Conservation (phyloP, 805 yeast genomes). For the Blastobotrys peoriensis region DNA sequence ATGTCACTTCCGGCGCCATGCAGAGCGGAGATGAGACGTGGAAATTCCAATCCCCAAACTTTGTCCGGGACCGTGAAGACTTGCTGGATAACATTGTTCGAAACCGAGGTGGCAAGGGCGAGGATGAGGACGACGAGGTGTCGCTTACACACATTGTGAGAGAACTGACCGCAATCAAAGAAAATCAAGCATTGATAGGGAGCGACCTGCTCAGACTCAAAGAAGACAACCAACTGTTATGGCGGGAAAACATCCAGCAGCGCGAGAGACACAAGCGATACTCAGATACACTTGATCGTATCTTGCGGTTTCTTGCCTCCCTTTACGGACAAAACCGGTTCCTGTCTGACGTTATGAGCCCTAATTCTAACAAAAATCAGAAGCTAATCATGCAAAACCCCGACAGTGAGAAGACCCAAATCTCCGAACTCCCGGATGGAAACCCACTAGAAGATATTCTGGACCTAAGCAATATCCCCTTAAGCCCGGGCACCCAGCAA, state of each 20-base stretch:
- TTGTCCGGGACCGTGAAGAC: conserved; percentile 72
- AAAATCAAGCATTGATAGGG: conserved; percentile 71
- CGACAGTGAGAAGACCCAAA: not conserved
- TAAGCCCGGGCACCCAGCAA: not conserved
- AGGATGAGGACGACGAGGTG: conserved; percentile 35
- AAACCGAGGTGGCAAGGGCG: conserved; percentile 46
- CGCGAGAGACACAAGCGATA: conserved; percentile 83
- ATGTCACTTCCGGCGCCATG: conserved; percentile 61
- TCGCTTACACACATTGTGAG: conserved; percentile 44
- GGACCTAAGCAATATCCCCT: not conserved
- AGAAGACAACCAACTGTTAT: conserved; percentile 80
- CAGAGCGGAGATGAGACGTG: conserved; percentile 64
- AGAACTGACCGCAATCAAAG: conserved; percentile 71
- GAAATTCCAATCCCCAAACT: conserved; percentile 83
- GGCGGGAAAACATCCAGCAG: conserved; percentile 82
- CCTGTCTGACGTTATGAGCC: conserved; percentile 26
- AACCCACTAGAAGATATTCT: not conserved
- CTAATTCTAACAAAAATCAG: conserved; percentile 8
- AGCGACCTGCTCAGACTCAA: conserved; percentile 80
- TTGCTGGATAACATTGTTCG: conserved; percentile 79
- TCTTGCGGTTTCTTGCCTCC: conserved; percentile 79
- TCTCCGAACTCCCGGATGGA: not conserved
- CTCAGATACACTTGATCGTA: conserved; percentile 81
- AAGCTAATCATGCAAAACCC: conserved; percentile 12
- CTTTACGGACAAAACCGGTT: conserved; percentile 63